Evolutionary conservation across 495 filamentous ascomycete genomes (phyloP), one percentile per base, ranked within the genome.

Genomic region (Penicillium arizonense): DNA sequence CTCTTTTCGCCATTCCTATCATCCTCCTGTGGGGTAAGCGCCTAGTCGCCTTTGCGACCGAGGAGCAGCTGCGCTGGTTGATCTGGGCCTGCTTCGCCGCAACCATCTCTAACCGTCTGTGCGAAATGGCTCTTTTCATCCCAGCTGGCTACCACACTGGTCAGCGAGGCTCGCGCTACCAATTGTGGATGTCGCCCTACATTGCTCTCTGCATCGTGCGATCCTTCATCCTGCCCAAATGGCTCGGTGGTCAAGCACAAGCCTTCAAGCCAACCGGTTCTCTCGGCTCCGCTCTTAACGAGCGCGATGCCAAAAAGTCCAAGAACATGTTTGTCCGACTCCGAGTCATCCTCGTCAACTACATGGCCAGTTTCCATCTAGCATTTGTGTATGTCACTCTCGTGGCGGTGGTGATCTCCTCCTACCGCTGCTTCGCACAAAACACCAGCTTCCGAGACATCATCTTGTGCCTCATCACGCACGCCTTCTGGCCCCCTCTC

Each of bases 171-270:
- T 61, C 66, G 26, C 63, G 69, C 5, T 74, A 70, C 46, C 64
- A 73, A 44, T 59, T 75, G 24, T 78, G 74, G 74, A 76, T 78
- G 72, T 64, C 67, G 4, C 73, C 75, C 5, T 77, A 77, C 40
- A 65, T 73, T 18, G 72, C 74, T 9, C 58, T 70, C n/a, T 71
- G 61, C 43, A 63, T 78, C 41, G 42, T 75, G 16, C 73, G 73
- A 8, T 59, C 72, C 1, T 78, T 76, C 63, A 43, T 78, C 41
- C 70, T 78, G 1, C 75, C 75, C 28, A 68, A 52, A 14, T 77
- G 75, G 74, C 65, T 70, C 4, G 67, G 67, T 14, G 67, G 67
- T 32, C 63, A 68, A 32, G 56, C 67, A 45, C 67, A 70, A 42
- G 67, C 67, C 28, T 70, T 70, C 61, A 70, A 70, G 47, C 67